Evolutionary conservation across 352 stramenopile genomes (phyloP), one percentile per base, ranked within the genome.

Genomic region (Phytophthora ohioensis): DNA sequence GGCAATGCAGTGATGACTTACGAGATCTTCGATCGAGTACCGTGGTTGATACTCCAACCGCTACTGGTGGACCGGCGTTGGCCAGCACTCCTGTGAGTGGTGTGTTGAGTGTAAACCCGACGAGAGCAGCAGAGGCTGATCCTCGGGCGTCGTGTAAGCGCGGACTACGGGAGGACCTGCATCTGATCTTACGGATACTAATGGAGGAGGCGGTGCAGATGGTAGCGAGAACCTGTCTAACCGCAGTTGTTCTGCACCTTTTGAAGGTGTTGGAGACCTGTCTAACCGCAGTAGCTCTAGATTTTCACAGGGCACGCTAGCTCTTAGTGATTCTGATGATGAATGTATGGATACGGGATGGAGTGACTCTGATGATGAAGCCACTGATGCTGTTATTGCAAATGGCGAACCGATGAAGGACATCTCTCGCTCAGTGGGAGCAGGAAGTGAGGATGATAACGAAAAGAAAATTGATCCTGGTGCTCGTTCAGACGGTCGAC

Each of bases 401-500:
- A 51, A 57, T 51, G 62, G 62, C 3, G 36, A 48, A 12, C 38
- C 21, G 3, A 6, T 48, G 27, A n/a, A 42, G 2, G n/a, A 55
- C 15, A 45, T 70, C 47, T 30, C 15, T 8, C 30, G n/a, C 9
- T 64, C 21, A 15, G 32, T 57, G 61, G 13, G 42, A 41, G 35
- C 0, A 39, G n/a, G 47, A 9, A 46, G 46, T 6, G 30, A 64
- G 12, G 31, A 36, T 2, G 39, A 52, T 11, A 15, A 8, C 4
- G 52, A 69, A 35, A 43, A 4, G 13, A 7, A 15, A 11, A 46
- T 9, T 51, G 48, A 32, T 59, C 7, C 30, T 48, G 13, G 32
- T n/a, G 8, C 41, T 27, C 60, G 1, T 49, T 71, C 32, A 21
- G 64, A 31, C 27, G 56, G 57, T 43, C 72, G 56, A 30, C 75